Evolutionary conservation across 768 basidiomycete genomes (phyloP).

Genomic region (Russula virescens): DNA sequence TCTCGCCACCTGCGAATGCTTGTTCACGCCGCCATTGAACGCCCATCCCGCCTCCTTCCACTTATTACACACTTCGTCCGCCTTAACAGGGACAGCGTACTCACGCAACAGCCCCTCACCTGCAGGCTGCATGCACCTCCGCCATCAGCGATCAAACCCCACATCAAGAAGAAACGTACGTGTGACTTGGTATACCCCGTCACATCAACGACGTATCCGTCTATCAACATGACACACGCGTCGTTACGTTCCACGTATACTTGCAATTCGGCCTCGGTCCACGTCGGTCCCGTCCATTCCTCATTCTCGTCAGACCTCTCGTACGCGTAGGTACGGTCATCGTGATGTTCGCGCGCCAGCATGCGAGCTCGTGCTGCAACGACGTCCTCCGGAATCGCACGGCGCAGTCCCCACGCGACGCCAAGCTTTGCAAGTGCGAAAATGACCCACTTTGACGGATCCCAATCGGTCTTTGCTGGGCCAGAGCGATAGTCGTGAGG

Average conservation of each 20-base stretch:
- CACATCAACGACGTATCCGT: conserved; percentile 57
- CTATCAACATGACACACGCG: conserved; percentile 49
- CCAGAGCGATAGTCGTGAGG: conserved; percentile 75
- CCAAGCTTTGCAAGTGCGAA: conserved; percentile 44
- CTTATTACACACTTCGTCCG: not conserved
- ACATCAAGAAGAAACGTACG: conserved; percentile 39
- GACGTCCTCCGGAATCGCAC: conserved; percentile 46
- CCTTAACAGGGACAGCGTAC: conserved; percentile 37
- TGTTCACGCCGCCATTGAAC: conserved; percentile 68
- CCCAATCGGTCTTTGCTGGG: conserved; percentile 57
- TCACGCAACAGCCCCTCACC: conserved; percentile 48
- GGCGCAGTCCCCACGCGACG: conserved; percentile 43
- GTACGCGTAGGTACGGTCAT: conserved; percentile 22
- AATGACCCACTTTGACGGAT: conserved; percentile 80
- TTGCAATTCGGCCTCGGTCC: conserved; percentile 37
- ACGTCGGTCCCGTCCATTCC: conserved; percentile 36
- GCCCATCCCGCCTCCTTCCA: conserved; percentile 53
- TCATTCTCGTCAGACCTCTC: conserved; percentile 14
- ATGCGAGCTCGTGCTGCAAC: conserved; percentile 44
- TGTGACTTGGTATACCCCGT: conserved; percentile 59
- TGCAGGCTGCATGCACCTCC: conserved; percentile 46
- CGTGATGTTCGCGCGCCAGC: conserved; percentile 34
- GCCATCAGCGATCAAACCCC: not conserved
- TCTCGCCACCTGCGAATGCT: conserved; percentile 56
- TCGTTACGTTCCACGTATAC: conserved; percentile 35